Percentiles rank a stretch among this genome's conserved stretches.
Evolutionary conservation across 495 filamentous ascomycete genomes (phyloP).

Genomic region (Neurospora sp.): DNA sequence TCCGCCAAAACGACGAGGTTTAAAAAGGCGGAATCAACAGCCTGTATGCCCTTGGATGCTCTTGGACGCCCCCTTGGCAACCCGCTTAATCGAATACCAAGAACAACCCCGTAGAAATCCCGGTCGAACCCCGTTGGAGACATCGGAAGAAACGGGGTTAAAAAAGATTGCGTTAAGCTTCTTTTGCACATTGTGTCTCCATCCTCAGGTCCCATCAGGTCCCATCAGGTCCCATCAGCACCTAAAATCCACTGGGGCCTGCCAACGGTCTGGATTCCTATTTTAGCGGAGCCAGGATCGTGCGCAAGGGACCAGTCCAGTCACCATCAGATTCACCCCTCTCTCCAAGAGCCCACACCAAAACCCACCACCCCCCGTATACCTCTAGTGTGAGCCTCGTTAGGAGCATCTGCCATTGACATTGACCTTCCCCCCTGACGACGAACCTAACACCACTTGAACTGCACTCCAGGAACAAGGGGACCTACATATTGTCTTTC

Average conservation of each 20-base stretch:
- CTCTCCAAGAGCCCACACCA: background rate
- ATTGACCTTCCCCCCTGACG: background rate
- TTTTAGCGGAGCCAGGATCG: constrained; percentile 14
- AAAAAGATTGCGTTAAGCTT: constrained; percentile 9
- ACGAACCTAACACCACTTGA: background rate
- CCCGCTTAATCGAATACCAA: background rate
- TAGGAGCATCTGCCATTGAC: background rate
- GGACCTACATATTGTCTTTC: background rate
- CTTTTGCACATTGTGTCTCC: background rate
- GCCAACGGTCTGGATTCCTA: constrained; percentile 10
- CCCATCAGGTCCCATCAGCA: background rate
- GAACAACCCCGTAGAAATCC: background rate
- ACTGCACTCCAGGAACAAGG: constrained; percentile 1
- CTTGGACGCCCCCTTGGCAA: background rate
- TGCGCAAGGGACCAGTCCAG: constrained; percentile 12
- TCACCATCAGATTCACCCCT: background rate
- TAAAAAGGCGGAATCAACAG: constrained; percentile 11
- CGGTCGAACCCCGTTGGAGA: background rate
- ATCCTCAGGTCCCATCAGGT: background rate
- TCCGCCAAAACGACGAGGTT: background rate
- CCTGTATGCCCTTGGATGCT: constrained; percentile 10
- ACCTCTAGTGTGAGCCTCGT: background rate
- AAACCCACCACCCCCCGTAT: background rate
- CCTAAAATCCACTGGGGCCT: constrained; percentile 1
- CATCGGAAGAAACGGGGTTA: background rate